Percentiles rank a stretch among this genome's conserved stretches.
phyloP scores from a whole-genome alignment of 805 yeast species.

The Geotrichum ghanense region DNA sequence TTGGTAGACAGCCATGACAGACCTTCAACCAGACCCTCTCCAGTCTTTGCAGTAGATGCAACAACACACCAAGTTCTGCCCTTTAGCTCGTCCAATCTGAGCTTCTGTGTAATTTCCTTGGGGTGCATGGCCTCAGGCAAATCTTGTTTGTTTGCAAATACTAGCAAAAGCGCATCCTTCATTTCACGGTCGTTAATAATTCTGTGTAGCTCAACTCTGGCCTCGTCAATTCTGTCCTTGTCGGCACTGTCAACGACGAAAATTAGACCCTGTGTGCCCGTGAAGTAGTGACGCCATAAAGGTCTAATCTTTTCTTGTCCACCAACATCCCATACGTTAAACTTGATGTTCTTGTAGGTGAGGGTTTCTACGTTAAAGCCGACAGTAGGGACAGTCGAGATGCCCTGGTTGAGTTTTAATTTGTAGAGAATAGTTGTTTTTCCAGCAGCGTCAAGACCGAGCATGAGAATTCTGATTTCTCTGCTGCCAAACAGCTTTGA shows the following conservation, averaged over 20 bases:
- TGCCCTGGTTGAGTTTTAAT: constrained; percentile 61
- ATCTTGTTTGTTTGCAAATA: constrained; percentile 86
- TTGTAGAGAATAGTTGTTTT: constrained; percentile 82
- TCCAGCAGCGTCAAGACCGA: constrained; percentile 90
- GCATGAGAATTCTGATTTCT: constrained; percentile 67
- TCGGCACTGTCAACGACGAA: constrained; percentile 85
- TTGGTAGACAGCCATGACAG: constrained; percentile 75
- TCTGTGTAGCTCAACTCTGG: constrained; percentile 64
- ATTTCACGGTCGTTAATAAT: constrained; percentile 77
- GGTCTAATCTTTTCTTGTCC: constrained; percentile 91
- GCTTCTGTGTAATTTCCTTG: constrained; percentile 62
- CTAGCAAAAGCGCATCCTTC: constrained; percentile 65
- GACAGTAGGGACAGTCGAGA: constrained; percentile 81
- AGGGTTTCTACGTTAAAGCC: constrained; percentile 90
- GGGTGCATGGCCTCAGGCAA: constrained; percentile 61
- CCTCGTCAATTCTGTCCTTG: constrained; percentile 57
- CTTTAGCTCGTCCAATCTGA: constrained; percentile 50
- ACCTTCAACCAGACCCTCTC: constrained; percentile 83
- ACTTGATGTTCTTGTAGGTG: constrained; percentile 66
- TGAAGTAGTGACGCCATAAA: constrained; percentile 90
- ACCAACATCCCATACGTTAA: constrained; percentile 93
- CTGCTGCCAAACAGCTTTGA: constrained; percentile 40
- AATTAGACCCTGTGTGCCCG: constrained; percentile 84
- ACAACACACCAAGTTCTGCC: constrained; percentile 84
- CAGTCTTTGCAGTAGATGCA: constrained; percentile 81